phyloP scores from a whole-genome alignment of 73 alveolate genomes.

The Paramecium caudatum region DNA sequence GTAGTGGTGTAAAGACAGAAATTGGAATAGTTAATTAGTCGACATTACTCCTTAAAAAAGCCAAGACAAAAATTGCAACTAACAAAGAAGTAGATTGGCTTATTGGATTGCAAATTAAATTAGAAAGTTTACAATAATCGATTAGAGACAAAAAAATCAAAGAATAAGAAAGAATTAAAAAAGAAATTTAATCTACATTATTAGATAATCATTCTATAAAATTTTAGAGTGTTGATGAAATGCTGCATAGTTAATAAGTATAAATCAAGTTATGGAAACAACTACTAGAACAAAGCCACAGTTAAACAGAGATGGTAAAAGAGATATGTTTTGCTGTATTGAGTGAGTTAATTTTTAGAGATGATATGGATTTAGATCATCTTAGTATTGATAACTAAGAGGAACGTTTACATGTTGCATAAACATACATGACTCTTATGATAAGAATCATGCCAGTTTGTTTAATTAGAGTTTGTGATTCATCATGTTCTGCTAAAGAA shows the following conservation, averaged over 20 bases:
- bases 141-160: conserved; percentile 33
- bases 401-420: conserved; percentile 39
- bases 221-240: conserved; percentile 31
- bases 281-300: conserved; percentile 4
- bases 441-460: conserved; percentile 44
- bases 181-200: conserved; percentile 18
- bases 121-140: not conserved
- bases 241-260: conserved; percentile 25
- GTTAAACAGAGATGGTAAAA: conserved; percentile 19
- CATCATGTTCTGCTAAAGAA: conserved; percentile 47
- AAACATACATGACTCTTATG: not conserved
- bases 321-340: conserved; percentile 12
- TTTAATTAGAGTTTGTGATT: conserved; percentile 14
- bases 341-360: conserved; percentile 34
- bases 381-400: conserved; percentile 24
- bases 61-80: not conserved
- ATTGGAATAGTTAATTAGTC: conserved; percentile 11
- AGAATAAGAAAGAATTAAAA: conserved; percentile 31
- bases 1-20: conserved; percentile 30
- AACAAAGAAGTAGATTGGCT: conserved; percentile 55
- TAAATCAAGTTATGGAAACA: conserved; percentile 34
- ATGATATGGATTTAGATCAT: conserved; percentile 68
- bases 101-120: conserved; percentile 27
- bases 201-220: not conserved
- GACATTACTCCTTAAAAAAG: conserved; percentile 4